Percentiles rank a stretch among this genome's conserved stretches.
Evolutionary conservation across 441 rosid genomes (phyloP).

Genomic region (Sinapis alba): DNA sequence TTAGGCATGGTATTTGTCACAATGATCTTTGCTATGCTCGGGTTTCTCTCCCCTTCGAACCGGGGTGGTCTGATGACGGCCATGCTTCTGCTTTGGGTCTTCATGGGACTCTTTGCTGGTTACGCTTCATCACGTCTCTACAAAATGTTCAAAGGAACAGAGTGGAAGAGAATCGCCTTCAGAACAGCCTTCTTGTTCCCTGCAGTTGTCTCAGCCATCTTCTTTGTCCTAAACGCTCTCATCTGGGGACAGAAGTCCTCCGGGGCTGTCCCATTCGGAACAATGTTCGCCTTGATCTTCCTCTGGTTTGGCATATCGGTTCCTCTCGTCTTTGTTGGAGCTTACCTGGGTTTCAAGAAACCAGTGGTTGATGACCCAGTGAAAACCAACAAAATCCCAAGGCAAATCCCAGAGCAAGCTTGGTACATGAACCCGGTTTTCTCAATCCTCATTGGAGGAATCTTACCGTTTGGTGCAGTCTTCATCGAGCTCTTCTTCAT

Average conservation of each 20-base stretch:
- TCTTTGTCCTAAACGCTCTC: slow-evolving; percentile 63
- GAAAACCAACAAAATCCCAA: slow-evolving; percentile 70
- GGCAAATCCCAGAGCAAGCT: slow-evolving; percentile 76
- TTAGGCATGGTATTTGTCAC: slow-evolving; percentile 65
- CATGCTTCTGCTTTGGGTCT: slow-evolving; percentile 69
- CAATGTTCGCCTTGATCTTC: slow-evolving; percentile 67
- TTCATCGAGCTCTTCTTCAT: slow-evolving; percentile 73
- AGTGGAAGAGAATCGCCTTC: slow-evolving; percentile 63
- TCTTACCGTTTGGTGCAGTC: slow-evolving; percentile 67
- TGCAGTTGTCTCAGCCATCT: slow-evolving; percentile 57
- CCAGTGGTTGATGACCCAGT: slow-evolving; percentile 68
- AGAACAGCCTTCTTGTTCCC: slow-evolving; percentile 69
- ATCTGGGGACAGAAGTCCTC: slow-evolving; percentile 80
- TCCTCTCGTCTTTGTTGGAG: slow-evolving; percentile 65
- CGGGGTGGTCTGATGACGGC: slow-evolving; percentile 77
- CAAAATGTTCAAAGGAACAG: slow-evolving; percentile 69
- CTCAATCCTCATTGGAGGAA: slow-evolving; percentile 68
- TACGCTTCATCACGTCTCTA: slow-evolving; percentile 60
- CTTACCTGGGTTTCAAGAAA: slow-evolving; percentile 61
- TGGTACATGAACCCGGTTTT: slow-evolving; percentile 75
- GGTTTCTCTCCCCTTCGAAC: slow-evolving; percentile 74
- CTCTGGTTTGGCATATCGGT: slow-evolving; percentile 75
- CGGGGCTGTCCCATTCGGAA: slow-evolving; percentile 72
- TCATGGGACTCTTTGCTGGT: slow-evolving; percentile 76
- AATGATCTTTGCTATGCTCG: slow-evolving; percentile 66